Percentiles rank a stretch among this genome's conserved stretches.
phyloP scores from a whole-genome alignment of 2,329 filamentous ascomycete genomes.

The Colletotrichum chlorophyti region DNA sequence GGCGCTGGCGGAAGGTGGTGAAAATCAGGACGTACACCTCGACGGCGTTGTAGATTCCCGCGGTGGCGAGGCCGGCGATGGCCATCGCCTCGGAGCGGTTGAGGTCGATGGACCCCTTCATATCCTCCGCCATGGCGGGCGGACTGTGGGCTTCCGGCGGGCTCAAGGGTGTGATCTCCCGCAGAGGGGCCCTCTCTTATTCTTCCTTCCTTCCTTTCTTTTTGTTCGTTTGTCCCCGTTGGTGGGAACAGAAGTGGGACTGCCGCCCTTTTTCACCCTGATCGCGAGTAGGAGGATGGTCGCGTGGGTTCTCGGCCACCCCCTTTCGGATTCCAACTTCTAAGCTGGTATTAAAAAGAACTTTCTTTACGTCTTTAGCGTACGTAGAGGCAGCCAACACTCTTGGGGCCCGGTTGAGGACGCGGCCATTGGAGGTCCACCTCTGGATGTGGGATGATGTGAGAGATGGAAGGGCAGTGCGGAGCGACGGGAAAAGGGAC shows the following conservation, averaged over 20 bases:
- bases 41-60: slow-evolving; percentile 33
- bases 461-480: not conserved
- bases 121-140: slow-evolving; percentile 5
- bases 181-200: too few species aligned
- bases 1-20: slow-evolving; percentile 33
- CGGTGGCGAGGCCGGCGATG: slow-evolving; percentile 30
- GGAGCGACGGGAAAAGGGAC: not conserved
- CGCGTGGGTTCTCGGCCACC: too few species aligned
- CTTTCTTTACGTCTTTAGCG: not conserved
- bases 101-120: slow-evolving; percentile 13
- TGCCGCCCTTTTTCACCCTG: too few species aligned
- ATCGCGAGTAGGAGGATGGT: too few species aligned
- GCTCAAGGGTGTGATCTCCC: too few species aligned
- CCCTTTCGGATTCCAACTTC: too few species aligned
- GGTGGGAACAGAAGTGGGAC: too few species aligned
- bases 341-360: not conserved
- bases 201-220: too few species aligned
- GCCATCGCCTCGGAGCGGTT: slow-evolving; percentile 23
- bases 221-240: too few species aligned
- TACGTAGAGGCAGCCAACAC: not conserved
- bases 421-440: not conserved
- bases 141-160: too few species aligned
- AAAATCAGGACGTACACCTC: slow-evolving; percentile 36
- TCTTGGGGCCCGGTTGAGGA: not conserved
- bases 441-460: not conserved